A percentile compares a stretch with the other conserved stretches of the same genome.
Conservation (phyloP, 139 green algal species). For the Chlamydomonas incerta region DNA sequence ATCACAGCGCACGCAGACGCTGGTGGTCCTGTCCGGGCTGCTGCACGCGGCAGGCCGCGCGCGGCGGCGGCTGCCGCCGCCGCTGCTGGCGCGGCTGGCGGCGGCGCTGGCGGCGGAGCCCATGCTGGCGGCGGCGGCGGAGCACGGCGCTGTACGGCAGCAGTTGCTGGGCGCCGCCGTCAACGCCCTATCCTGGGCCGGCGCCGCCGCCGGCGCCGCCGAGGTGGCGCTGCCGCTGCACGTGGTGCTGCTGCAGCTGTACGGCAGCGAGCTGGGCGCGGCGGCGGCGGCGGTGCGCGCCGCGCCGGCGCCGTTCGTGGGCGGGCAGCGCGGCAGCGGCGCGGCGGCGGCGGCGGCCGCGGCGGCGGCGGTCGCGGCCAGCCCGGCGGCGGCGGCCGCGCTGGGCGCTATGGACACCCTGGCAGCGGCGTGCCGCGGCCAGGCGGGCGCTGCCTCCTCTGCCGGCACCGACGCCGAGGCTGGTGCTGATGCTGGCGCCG, state of each 20-base stretch:
- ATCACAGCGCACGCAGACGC: slow-evolving; percentile 63
- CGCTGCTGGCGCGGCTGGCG: slow-evolving; percentile 42
- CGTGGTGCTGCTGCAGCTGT: slow-evolving; percentile 72
- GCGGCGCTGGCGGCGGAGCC: slow-evolving; percentile 40
- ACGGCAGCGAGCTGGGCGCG: slow-evolving; percentile 52
- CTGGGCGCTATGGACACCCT: neutral
- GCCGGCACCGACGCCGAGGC: neutral
- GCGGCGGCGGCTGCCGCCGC: slow-evolving; percentile 21
- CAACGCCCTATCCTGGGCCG: slow-evolving; percentile 60
- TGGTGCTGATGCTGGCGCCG: too few species aligned
- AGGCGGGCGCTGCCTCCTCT: neutral
- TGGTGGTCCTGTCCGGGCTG: slow-evolving; percentile 77
- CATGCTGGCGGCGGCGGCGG: slow-evolving; percentile 38
- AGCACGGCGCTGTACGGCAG: slow-evolving; percentile 57
- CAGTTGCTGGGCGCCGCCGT: slow-evolving; percentile 65
- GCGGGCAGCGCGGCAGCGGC: too few species aligned
- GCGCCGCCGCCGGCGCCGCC: slow-evolving; percentile 16
- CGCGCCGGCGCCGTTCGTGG: neutral
- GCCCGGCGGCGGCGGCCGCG: neutral
- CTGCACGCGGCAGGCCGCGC: slow-evolving; percentile 61
- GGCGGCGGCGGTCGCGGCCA: neutral
- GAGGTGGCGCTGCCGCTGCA: slow-evolving; percentile 58
- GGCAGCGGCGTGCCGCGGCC: neutral
- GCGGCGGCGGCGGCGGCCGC: slow-evolving; percentile 21
- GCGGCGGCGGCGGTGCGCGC: neutral